Conservation (phyloP, 345 rosid genomes). For the Bretschneidera sinensis region DNA sequence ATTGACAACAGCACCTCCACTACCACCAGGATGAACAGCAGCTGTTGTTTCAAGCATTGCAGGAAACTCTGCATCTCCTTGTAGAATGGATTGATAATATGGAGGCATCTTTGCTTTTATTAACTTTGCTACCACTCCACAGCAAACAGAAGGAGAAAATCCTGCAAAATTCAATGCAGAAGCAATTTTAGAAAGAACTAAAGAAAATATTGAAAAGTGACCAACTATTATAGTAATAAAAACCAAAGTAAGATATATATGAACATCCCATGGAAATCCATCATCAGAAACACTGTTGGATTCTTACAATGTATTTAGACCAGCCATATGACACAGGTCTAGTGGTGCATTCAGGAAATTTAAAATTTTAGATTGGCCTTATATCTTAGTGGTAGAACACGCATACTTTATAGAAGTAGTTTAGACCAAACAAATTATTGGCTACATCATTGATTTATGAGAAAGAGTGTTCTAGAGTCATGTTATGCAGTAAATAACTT, state of each 20-base stretch:
- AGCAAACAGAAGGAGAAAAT: slow-evolving; percentile 70
- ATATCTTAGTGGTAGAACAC: too few relatives aligned
- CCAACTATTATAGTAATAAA: neutral
- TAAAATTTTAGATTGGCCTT: too few relatives aligned
- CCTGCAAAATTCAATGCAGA: slow-evolving; percentile 34
- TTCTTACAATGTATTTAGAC: neutral
- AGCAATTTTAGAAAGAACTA: slow-evolving; percentile 8
- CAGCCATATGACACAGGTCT: neutral
- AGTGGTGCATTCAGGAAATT: too few relatives aligned
- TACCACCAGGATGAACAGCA: slow-evolving; percentile 92
- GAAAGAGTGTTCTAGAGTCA: neutral
- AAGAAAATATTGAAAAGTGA: neutral
- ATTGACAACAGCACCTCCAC: slow-evolving; percentile 91
- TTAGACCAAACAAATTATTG: neutral
- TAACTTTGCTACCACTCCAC: slow-evolving; percentile 80
- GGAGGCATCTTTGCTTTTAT: slow-evolving; percentile 46
- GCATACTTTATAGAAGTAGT: too few relatives aligned
- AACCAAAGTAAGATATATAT: too few relatives aligned
- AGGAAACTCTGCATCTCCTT: slow-evolving; percentile 36
- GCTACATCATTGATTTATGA: neutral
- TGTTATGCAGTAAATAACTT: neutral
- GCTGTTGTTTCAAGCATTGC: slow-evolving; percentile 97
- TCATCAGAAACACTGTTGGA: neutral
- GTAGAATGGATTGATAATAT: slow-evolving; percentile 25
- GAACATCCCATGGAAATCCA: too few relatives aligned